Evolutionary conservation across 139 green algal genomes (phyloP), one percentile per base, ranked within the genome.

Genomic region (Micractinium conductrix): DNA sequence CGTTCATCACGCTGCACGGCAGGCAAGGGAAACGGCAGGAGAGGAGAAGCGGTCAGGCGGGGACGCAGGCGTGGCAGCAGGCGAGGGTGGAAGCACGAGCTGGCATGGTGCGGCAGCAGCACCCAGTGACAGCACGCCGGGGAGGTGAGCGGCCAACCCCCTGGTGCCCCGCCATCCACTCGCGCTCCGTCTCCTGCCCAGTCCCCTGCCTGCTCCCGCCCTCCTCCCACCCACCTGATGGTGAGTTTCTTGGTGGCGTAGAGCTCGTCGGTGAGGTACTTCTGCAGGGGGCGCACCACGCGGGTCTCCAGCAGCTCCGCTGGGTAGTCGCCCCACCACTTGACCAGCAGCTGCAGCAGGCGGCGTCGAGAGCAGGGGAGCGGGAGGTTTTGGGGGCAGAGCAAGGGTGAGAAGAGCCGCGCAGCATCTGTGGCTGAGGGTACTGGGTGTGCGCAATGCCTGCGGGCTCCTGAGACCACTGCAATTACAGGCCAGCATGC

Each of bases 161-260:
- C n/a, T n/a, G n/a, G n/a, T n/a, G n/a, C n/a, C n/a, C n/a, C n/a
- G n/a, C n/a, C n/a, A n/a, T n/a, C 53, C 53, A 21, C 53, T 62
- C 19, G 10, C 53, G 35, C 37, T 38, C 62, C 30, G 26, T 69
- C 62, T 44, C 33, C 33, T 42, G 33, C 33, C 33, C 33, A n/a
- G 9, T 28, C 62, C 28, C 26, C 62, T 69, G 62, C 37, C 65
- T 4, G n/a, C 33, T 72, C n/a, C 6, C 65, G n/a, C 65, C n/a
- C 4, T 8, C 65, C 22, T 8, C 4, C 4, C 37, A 40, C 58
- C 26, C 58, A 82, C 76, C 76, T 90, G 55, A 94, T 86, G 19
- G 94, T 97, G 12, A 98, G 91, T 89, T 96, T 97, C 91, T 97
- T 98, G 43, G 93, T 96, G 17, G 91, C 92, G 70, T 92, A 91